Evolutionary conservation across 345 rosid species (phyloP), one percentile per base, ranked within the genome.

Genomic region (Cardiospermum halicacabum): DNA sequence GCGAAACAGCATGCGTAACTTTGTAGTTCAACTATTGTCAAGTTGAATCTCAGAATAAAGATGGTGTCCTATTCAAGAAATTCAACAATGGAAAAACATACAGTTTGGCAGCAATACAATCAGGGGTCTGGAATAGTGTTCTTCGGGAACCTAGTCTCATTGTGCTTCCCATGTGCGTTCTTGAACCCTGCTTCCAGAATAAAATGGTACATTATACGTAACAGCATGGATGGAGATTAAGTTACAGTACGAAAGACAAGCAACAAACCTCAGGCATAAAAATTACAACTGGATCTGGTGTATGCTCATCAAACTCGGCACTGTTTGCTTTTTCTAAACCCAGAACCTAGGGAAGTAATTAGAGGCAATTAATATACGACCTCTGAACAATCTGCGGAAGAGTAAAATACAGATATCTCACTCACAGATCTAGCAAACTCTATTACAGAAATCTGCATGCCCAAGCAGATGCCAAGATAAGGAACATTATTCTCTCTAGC

Each of bases 111-210:
- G 97, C 77, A 64, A 87, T 68, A 72, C 95, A 86, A 78, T 91
- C 86, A 65, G 68, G 77, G 45, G 74, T 82, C 77, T 84, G 79
- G 65, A 93, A 80, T 40, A 81, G 77, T 18, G 98, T 93, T 74
- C 77, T 85, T 67, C 98, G 92, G 48, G 95, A 86, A 74, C 98
- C 98, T 56, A 91, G 75, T 69, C 98, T 85, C 99, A 93, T 91
- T 60, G 98, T 93, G 70, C 96, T 92, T 77, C 98, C 98, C 98
- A 88, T 88, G 70, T 93, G 97, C 0, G 97, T 93, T 81, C 84
- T 86, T 69, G 99, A 93, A 65, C 99, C 97, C 99, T 91, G 74
- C 43, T 57, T 63, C 10, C 5, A 58, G 45, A 22, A 18, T 10
- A 70, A 62, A 50, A 67, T 28, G 10, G 51, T 50, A 62, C 37